phyloP scores from a whole-genome alignment of 768 basidiomycete genomes.

The Kwoniella sp. region DNA sequence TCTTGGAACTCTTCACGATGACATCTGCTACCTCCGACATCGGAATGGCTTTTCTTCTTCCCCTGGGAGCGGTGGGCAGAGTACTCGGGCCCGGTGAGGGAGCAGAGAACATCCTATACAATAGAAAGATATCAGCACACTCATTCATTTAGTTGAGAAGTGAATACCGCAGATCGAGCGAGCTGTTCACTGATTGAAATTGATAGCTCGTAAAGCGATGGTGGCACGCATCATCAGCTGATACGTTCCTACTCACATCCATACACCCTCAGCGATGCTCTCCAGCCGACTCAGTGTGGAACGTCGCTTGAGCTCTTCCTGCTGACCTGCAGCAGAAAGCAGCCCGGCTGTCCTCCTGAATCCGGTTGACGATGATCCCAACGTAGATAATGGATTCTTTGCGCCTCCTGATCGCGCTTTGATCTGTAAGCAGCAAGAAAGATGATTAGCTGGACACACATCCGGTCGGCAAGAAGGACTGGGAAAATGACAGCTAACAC shows the following conservation, averaged over 20 bases:
- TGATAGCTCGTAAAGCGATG: too few relatives aligned
- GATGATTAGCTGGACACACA: neutral
- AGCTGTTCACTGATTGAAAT: too few relatives aligned
- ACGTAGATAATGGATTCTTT: slow-evolving; percentile 28
- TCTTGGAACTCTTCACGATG: slow-evolving; percentile 56
- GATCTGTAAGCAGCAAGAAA: slow-evolving; percentile 28
- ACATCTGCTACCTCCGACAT: slow-evolving; percentile 54
- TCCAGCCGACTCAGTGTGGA: slow-evolving; percentile 55
- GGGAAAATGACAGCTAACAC: slow-evolving; percentile 8
- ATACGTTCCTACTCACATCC: slow-evolving; percentile 48
- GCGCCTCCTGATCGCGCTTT: slow-evolving; percentile 45
- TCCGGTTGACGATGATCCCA: slow-evolving; percentile 33
- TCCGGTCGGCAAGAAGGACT: neutral
- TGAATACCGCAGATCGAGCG: neutral
- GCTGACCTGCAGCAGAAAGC: slow-evolving; percentile 37
- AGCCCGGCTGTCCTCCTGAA: slow-evolving; percentile 20
- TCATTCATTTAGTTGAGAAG: neutral
- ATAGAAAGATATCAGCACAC: too few relatives aligned
- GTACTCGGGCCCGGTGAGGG: slow-evolving; percentile 33
- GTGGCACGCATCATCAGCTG: too few relatives aligned
- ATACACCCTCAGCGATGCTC: slow-evolving; percentile 55
- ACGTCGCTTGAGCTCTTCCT: slow-evolving; percentile 53
- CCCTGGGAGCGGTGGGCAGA: slow-evolving; percentile 35
- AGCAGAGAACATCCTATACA: slow-evolving; percentile 52
- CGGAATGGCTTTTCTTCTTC: slow-evolving; percentile 51